Conservation (phyloP, 768 basidiomycete genomes). For the Rubroboletus pulcherrimus region DNA sequence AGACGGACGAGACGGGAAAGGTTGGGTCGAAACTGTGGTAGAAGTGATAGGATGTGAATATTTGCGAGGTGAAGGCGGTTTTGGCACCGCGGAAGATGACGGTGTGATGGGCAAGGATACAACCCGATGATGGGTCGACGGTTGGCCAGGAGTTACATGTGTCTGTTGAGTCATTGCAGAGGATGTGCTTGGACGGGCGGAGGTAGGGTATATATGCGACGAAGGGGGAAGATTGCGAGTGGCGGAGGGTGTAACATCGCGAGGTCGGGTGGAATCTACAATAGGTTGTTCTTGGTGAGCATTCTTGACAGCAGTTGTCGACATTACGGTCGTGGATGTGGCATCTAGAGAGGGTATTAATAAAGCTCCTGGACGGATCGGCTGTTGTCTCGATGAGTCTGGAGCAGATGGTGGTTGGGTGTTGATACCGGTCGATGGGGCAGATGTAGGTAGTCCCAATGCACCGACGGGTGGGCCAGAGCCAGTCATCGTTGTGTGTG, state of each 20-base stretch:
- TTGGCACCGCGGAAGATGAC: constrained; percentile 14
- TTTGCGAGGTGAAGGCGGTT: constrained; percentile 29
- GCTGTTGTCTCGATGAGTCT: constrained; percentile 22
- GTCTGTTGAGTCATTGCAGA: constrained; percentile 19
- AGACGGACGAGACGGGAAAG: constrained; percentile 28
- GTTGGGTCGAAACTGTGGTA: constrained; percentile 25
- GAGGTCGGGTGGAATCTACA: constrained; percentile 22
- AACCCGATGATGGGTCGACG: constrained; percentile 32
- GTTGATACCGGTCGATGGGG: constrained; percentile 1
- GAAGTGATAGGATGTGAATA: constrained; percentile 25
- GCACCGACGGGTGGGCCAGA: constrained; percentile 6
- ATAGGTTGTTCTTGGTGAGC: constrained; percentile 19
- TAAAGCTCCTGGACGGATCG: constrained; percentile 14
- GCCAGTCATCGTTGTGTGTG: background rate
- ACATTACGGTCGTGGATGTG: constrained; percentile 3
- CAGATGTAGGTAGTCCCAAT: constrained; percentile 7
- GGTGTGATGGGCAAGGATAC: constrained; percentile 34
- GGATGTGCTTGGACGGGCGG: constrained; percentile 20
- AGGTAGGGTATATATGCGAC: constrained; percentile 22
- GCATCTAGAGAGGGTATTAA: constrained; percentile 16
- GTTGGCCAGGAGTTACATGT: constrained; percentile 22
- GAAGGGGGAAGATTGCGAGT: constrained; percentile 20
- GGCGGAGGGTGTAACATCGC: constrained; percentile 16
- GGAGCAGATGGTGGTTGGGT: constrained; percentile 8
- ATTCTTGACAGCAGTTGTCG: constrained; percentile 17